phyloP scores from a whole-genome alignment of 768 basidiomycete genomes.

The Russula foetens region DNA sequence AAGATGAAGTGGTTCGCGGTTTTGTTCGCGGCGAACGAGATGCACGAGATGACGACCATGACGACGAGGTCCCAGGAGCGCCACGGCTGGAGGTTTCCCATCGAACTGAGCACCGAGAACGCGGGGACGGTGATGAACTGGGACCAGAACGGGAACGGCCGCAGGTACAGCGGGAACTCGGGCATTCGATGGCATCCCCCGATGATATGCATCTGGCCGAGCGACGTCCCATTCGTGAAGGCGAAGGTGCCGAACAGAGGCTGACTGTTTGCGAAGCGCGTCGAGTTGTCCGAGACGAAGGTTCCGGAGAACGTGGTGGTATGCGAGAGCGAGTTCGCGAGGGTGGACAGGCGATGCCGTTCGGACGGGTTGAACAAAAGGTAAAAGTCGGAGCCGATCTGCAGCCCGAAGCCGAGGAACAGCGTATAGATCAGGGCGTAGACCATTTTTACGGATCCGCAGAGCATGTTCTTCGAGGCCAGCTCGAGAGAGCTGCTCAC shows the following conservation, averaged over 20 bases:
- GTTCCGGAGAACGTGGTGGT: slow-evolving; percentile 48
- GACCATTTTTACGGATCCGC: slow-evolving; percentile 78
- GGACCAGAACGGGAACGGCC: slow-evolving; percentile 69
- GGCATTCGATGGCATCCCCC: slow-evolving; percentile 59
- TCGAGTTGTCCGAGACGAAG: slow-evolving; percentile 51
- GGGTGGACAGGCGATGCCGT: slow-evolving; percentile 43
- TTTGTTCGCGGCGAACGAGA: slow-evolving; percentile 68
- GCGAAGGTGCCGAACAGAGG: slow-evolving; percentile 54
- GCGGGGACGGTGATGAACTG: slow-evolving; percentile 64
- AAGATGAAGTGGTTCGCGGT: slow-evolving; percentile 76
- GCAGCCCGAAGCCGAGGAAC: slow-evolving; percentile 74
- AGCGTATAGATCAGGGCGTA: slow-evolving; percentile 78
- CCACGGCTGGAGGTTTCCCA: slow-evolving; percentile 69
- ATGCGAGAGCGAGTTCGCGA: slow-evolving; percentile 43
- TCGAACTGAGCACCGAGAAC: slow-evolving; percentile 60
- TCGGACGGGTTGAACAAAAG: slow-evolving; percentile 54
- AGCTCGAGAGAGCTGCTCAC: slow-evolving; percentile 77
- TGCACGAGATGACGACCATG: slow-evolving; percentile 79
- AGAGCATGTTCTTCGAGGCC: slow-evolving; percentile 75
- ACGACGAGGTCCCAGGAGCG: slow-evolving; percentile 62
- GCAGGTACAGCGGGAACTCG: slow-evolving; percentile 66
- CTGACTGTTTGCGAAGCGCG: slow-evolving; percentile 31
- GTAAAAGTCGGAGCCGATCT: slow-evolving; percentile 74
- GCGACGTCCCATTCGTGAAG: slow-evolving; percentile 47
- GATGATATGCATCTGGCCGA: slow-evolving; percentile 39